Evolutionary conservation across 1,284 basidiomycete genomes (phyloP), one percentile per base, ranked within the genome.

Genomic region (Amylostereum chailletii): DNA sequence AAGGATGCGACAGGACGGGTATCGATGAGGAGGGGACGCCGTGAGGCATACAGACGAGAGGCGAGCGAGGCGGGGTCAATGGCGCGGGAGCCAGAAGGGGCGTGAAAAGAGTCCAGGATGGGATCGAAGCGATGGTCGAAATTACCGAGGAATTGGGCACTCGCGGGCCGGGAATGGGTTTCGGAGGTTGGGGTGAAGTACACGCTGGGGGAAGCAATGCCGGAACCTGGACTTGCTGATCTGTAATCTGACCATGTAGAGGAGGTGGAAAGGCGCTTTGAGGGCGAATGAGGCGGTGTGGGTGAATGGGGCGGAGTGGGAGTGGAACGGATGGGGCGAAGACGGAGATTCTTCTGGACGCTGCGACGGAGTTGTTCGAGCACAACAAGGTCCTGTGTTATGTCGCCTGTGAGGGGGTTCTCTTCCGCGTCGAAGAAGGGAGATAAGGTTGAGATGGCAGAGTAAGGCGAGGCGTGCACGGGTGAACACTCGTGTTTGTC

Each of bases 11-110:
- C 72, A 1, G 86, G 79, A 1, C 90, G 80, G 34, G 86, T 88
- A 67, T 94, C 90, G 61, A 94, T 75, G 51, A 93, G 66, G 30
- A 93, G 69, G 11, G 86, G 86, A 4, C 74, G 75, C 34, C 63
- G 71, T n/a, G 68, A 61, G 27, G 71, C 63, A 44, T 65, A 64
- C 11, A 88, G 71, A 29, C 78, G 77, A 41, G 66, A 58, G 40
- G 75, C 70, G 43, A 86, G 72, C 11, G 69, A 54, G 34, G 66
- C 67, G 11, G 81, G 70, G 19, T 72, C 67, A 55, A 81, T 68
- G 3, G 74, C 67, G 52, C 62, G 66, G 2, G 71, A 62, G 19
- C 19, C 19, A 19, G 19, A 19, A 45, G 53, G 52, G 43, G 43
- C 52, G 42, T 45, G 58, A 8, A 58, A 46, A 36, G 50, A 54